Percentiles rank a stretch among this genome's conserved stretches.
phyloP scores from a whole-genome alignment of 345 rosid genomes.

The Reutealis trisperma region DNA sequence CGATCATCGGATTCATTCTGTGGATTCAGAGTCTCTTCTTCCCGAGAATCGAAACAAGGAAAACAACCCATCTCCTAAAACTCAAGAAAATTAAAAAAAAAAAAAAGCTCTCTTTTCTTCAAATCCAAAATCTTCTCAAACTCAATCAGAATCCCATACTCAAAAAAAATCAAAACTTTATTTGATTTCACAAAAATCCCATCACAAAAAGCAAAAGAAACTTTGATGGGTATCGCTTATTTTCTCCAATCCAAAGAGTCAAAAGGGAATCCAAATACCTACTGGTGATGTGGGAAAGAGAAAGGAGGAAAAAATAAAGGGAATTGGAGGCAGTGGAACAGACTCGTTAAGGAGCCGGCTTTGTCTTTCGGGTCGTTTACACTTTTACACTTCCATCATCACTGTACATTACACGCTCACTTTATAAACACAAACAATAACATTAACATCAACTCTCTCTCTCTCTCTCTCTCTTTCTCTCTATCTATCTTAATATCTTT shows the following conservation, averaged over 20 bases:
- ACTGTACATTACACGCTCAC: background rate
- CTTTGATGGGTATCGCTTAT: background rate
- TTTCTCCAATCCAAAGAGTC: conserved; percentile 15
- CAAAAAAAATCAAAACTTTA: background rate
- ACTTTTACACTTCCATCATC: conserved; percentile 11
- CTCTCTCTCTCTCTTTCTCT: background rate
- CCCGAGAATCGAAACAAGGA: conserved; percentile 87
- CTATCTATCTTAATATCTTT: conserved; percentile 11
- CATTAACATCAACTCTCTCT: background rate
- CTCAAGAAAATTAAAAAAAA: conserved; percentile 7
- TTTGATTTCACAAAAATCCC: conserved; percentile 18
- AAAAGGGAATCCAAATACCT: conserved; percentile 25
- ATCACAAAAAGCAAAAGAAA: conserved; percentile 1
- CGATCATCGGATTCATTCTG: conserved; percentile 54
- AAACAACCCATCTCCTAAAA: conserved; percentile 78
- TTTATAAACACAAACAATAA: background rate
- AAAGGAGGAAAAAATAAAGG: background rate
- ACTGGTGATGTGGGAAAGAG: conserved; percentile 11
- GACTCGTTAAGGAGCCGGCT: conserved; percentile 24
- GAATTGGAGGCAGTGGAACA: conserved; percentile 1
- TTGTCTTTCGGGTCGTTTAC: conserved; percentile 35
- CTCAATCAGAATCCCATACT: conserved; percentile 25
- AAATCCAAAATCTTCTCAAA: conserved; percentile 3
- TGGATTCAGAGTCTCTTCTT: conserved; percentile 74
- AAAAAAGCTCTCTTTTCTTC: background rate